phyloP scores from a whole-genome alignment of 345 rosid genomes.

The Eutrema yunnanense region DNA sequence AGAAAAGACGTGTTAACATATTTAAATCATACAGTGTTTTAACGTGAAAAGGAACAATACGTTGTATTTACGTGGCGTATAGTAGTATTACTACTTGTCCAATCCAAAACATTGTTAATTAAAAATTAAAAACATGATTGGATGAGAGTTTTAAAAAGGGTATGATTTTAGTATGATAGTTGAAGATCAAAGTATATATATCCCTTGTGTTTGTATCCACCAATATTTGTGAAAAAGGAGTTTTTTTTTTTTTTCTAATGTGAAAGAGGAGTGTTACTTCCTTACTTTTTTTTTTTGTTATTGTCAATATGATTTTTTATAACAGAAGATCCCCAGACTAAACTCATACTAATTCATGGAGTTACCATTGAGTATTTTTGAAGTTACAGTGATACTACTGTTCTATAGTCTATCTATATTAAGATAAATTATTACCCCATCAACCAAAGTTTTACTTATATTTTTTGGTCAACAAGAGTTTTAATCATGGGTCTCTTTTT shows the following conservation, averaged over 20 bases:
- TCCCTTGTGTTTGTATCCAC: background rate
- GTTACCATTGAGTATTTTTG: too few species aligned
- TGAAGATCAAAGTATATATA: background rate
- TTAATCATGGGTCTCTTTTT: background rate
- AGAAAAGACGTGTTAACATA: background rate
- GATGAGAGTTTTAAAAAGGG: background rate
- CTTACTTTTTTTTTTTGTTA: too few species aligned
- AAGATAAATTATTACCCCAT: background rate
- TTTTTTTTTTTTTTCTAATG: too few species aligned
- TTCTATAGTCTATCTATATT: too few species aligned
- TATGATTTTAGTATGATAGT: background rate
- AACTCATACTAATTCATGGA: too few species aligned
- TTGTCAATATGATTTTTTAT: too few species aligned
- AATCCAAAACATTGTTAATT: background rate
- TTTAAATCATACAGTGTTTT: background rate
- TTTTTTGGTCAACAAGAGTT: background rate
- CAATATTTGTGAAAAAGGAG: too few species aligned
- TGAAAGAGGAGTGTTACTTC: too few species aligned
- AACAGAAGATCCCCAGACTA: too few species aligned
- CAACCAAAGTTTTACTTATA: background rate
- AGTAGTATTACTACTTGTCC: background rate
- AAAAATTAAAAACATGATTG: background rate
- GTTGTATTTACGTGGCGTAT: slow-evolving; percentile 19
- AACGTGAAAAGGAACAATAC: background rate
- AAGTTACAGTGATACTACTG: too few species aligned